Base-by-base conservation (phyloP, 2,329 filamentous ascomycete species). In the Hymenoscyphus occultus region DNA sequence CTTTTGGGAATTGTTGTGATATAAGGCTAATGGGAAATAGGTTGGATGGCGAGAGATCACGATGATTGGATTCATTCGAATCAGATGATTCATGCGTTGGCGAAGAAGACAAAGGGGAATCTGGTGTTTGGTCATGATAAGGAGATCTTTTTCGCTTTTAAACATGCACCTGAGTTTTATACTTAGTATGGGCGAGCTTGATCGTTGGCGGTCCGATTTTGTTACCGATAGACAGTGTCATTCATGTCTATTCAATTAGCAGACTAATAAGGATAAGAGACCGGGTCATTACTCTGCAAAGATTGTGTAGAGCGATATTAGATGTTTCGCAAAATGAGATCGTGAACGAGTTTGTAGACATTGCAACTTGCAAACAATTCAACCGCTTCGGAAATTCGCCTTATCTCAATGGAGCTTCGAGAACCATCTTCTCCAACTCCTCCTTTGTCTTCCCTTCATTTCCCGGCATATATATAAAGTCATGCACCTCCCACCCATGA, bases 11-110 rank as follows among this genome's bases (percentile, higher is more conserved):
- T n/a, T 22, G 19, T 5, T 51, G 19, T 12, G 19, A 28, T 1
- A 22, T 13, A 0, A 22, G 2, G n/a, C 10, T 28, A 28, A 51
- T 28, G 6, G 9, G 48, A 28, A 13, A 5, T 51, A 51, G 78
- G 78, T 0, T 76, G 77, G 68, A 65, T 78, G 40, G 71, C 74
- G 4, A 68, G 77, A 19, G 77, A 79, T 62, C 75, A 80, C 66
- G 73, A 71, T 61, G 74, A 74, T 1, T 79, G 77, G 78, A 71
- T 75, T 59, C 70, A 71, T 40, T 76, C 74, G 61, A 66, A 73
- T 64, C 74, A 77, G 60, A 73, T 76, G 68, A 72, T 78, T n/a
- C 67, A 72, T 32, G 68, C 71, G 40, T 62, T 79, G 48, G 72
- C 75, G 63, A 72, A 70, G 61, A 39, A 32, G 14, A 65, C 61